Evolutionary conservation across 78 protist species (phyloP).

Genomic region (Tieghemostelium lacteum): DNA sequence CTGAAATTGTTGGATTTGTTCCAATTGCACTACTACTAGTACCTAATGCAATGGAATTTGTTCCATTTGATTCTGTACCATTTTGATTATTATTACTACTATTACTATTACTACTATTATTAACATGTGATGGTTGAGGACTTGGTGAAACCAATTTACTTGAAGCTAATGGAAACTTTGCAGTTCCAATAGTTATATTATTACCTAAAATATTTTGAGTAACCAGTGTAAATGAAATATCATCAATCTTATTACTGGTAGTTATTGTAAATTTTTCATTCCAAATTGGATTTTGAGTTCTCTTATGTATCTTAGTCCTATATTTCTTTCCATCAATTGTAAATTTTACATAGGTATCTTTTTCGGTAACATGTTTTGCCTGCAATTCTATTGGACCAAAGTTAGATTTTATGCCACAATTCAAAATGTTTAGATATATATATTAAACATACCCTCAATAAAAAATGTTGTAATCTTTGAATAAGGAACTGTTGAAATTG

Average conservation of each 20-base stretch:
- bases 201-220: conserved; percentile 70
- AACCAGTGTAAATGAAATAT: conserved; percentile 16
- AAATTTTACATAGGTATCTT: conserved; percentile 63
- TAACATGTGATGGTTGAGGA: neutral
- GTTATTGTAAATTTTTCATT: conserved; percentile 62
- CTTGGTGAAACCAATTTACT: neutral
- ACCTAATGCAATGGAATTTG: neutral
- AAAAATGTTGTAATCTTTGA: neutral
- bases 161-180: neutral
- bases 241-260: conserved; percentile 22
- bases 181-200: conserved; percentile 49
- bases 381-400: neutral
- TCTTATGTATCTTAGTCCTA: conserved; percentile 57
- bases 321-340: conserved; percentile 56
- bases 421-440: no score
- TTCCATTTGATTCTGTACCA: neutral
- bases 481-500: no score
- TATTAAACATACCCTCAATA: neutral
- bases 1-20: conserved; percentile 9
- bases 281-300: conserved; percentile 54
- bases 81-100: neutral
- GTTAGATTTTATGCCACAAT: neutral
- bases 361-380: conserved; percentile 57
- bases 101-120: neutral
- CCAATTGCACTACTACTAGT: neutral